Evolutionary conservation across 1,284 basidiomycete species (phyloP), one percentile per base, ranked within the genome.

Genomic region (Boletus semigastroideus): DNA sequence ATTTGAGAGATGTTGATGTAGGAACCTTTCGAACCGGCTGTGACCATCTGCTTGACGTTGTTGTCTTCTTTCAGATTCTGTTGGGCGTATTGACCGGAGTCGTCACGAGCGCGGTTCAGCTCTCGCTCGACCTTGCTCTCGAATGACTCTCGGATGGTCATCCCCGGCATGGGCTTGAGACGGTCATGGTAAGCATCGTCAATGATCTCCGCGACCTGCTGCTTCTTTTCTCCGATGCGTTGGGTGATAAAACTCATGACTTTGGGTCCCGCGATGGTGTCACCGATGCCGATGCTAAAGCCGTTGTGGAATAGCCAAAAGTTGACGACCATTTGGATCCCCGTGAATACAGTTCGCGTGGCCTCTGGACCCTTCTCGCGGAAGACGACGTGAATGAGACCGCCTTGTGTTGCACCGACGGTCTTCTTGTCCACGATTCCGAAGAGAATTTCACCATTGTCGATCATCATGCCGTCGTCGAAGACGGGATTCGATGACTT

Each of bases 1-100:
- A 99, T 99, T 74, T 99, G 97, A 19, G 97, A 99, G 67, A 99
- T 98, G 75, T 99, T 99, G 82, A 99, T 99, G 79, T 94, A 95
- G 0, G 92, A 94, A 74, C 95, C 95, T 75, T 99, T 99, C 27
- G 97, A 97, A 40, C 97, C 96, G 13, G 97, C 94, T 11, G 96
- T 93, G 63, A 99, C 96, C 97, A 99, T 99, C 82, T 99, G 96
- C 80, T 99, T 99, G 78, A 99, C 96, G 64, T 98, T 98, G 79
- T 99, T 99, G 75, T 96, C 94, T 69, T 94, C 92, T 77, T 98
- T 98, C 80, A 99, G 77, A 67, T 90, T 90, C 74, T 93, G 88
- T 76, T 99, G 94, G 16, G 96, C 97, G 48, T 90, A 91, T 67
- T 93, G 92, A 78, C 97, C 97, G 37, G 93, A 94, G 57, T 86